Conservation (phyloP, 1,284 basidiomycete species). For the Fistulinella cinereoalba region DNA sequence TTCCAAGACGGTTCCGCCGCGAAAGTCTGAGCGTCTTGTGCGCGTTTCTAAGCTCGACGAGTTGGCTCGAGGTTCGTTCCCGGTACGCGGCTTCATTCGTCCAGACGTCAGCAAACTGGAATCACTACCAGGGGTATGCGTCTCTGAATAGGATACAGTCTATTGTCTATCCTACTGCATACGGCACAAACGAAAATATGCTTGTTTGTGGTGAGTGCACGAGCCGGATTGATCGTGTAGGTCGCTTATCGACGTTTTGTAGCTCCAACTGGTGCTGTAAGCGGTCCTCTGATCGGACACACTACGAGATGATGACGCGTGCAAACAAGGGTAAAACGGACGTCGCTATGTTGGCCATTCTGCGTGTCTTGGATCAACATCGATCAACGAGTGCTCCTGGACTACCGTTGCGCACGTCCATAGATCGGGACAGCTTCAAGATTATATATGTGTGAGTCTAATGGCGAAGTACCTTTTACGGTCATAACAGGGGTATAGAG, state of each 20-base stretch:
- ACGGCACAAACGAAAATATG: constrained; percentile 94
- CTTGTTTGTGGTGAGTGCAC: constrained; percentile 82
- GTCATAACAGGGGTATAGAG: constrained; percentile 43
- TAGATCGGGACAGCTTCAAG: constrained; percentile 81
- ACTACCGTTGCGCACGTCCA: constrained; percentile 48
- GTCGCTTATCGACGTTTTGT: constrained; percentile 9
- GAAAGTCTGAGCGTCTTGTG: constrained; percentile 71
- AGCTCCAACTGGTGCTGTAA: constrained; percentile 94
- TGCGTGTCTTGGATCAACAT: constrained; percentile 84
- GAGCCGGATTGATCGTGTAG: constrained; percentile 1
- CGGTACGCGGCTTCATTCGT: constrained; percentile 49
- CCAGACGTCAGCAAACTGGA: background rate
- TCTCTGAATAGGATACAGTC: constrained; percentile 94
- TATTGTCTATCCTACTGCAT: constrained; percentile 92
- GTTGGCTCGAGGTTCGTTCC: constrained; percentile 85
- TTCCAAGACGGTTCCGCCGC: constrained; percentile 75
- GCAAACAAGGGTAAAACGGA: constrained; percentile 91
- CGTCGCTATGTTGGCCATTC: constrained; percentile 92
- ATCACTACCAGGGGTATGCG: constrained; percentile 68
- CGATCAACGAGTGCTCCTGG: constrained; percentile 37
- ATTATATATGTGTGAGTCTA: constrained; percentile 88
- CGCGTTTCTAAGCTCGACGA: constrained; percentile 74
- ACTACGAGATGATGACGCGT: constrained; percentile 9
- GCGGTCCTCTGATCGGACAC: constrained; percentile 28
- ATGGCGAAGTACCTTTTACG: too few species aligned